These are phyloP conservation scores for Globisporangium cylindrosporum DNA, from an alignment of 352 stramenopile genomes.

Conservation along the genomic window DNA sequence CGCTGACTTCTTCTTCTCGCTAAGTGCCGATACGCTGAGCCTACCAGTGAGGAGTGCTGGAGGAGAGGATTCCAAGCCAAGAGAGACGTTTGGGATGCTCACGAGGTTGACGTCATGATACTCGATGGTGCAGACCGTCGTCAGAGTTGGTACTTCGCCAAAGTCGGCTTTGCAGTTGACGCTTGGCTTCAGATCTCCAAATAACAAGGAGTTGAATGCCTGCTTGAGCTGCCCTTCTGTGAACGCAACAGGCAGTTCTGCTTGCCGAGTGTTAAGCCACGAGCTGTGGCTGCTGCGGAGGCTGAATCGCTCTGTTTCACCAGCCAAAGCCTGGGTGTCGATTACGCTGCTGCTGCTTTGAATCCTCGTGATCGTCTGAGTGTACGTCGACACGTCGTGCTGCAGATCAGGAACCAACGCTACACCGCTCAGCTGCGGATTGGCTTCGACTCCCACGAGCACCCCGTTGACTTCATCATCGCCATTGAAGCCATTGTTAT, in stretches of 20 bases:
- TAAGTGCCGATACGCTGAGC: constrained; percentile 1
- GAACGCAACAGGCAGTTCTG: constrained; percentile 5
- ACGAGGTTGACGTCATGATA: neutral
- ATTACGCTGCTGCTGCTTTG: neutral
- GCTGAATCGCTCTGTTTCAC: neutral
- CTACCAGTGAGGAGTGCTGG: neutral
- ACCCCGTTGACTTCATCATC: constrained; percentile 16
- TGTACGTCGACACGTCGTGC: constrained; percentile 2
- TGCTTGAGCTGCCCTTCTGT: constrained; percentile 7
- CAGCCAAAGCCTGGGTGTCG: neutral
- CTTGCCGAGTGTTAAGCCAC: constrained; percentile 1
- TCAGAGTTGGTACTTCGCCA: neutral
- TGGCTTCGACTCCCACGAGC: constrained; percentile 24
- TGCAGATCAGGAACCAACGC: neutral
- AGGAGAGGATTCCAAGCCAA: neutral
- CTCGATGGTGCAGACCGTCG: constrained; percentile 8
- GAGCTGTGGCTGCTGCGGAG: constrained; percentile 14
- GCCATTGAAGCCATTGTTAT: neutral
- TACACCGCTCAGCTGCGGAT: neutral
- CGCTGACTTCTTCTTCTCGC: neutral
- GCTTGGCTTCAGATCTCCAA: neutral
- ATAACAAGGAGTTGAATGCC: neutral
- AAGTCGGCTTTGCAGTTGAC: constrained; percentile 2
- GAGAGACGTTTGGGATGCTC: constrained; percentile 7
- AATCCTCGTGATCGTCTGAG: constrained; percentile 15